Percentiles rank a stretch among this genome's conserved stretches.
Evolutionary conservation across 2,329 filamentous ascomycete genomes (phyloP).

Genomic region (Xenoacremonium recifei): DNA sequence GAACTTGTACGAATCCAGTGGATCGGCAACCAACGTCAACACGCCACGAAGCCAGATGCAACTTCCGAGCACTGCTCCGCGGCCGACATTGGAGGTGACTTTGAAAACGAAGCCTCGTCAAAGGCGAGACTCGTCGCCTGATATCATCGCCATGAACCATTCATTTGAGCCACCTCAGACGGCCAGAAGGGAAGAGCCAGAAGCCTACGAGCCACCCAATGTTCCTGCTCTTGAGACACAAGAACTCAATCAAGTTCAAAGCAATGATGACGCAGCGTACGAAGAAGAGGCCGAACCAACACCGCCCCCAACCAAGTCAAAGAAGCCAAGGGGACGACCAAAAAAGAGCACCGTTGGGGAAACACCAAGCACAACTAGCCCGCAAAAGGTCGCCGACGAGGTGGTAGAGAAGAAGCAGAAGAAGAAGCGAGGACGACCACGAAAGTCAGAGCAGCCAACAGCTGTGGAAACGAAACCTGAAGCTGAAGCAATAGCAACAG

Average conservation of each 20-base stretch:
- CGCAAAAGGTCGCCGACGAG: constrained; percentile 4
- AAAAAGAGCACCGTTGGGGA: constrained; percentile 23
- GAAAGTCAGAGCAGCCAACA: constrained; percentile 31
- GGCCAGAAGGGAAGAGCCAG: background rate
- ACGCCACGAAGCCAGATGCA: constrained; percentile 28
- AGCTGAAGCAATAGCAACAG: background rate
- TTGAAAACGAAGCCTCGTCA: constrained; percentile 3
- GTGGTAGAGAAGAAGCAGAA: constrained; percentile 19
- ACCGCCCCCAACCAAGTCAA: constrained; percentile 18
- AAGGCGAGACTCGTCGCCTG: constrained; percentile 22
- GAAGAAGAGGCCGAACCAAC: constrained; percentile 15
- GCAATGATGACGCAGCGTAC: background rate
- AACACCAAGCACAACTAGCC: constrained; percentile 6
- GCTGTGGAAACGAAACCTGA: constrained; percentile 7
- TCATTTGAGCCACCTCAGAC: constrained; percentile 8
- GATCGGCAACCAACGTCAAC: constrained; percentile 35
- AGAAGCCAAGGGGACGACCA: constrained; percentile 32
- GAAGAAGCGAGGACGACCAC: constrained; percentile 43
- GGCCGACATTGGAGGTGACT: constrained; percentile 15
- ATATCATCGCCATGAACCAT: constrained; percentile 18
- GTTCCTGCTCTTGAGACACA: background rate
- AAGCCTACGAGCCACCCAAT: background rate
- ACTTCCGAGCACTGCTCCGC: constrained; percentile 7
- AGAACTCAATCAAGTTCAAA: background rate
- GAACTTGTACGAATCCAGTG: constrained; percentile 28